Evolutionary conservation across 306 rosid genomes (phyloP).

Genomic region (Rosa multiflora): DNA sequence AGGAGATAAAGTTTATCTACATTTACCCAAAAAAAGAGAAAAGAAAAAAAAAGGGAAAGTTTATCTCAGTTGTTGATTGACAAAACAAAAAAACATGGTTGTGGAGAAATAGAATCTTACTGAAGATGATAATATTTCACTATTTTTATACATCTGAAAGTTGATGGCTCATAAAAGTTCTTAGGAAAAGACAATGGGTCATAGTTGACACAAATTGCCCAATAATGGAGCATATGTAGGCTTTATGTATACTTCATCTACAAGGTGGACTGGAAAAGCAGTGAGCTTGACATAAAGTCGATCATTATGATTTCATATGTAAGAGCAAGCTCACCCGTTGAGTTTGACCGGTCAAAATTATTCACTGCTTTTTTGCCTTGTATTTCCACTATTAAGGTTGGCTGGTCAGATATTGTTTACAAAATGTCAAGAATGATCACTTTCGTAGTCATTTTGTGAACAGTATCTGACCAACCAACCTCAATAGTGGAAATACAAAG

Average conservation of each 20-base stretch:
- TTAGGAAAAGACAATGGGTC: not conserved
- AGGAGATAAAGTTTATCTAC: not conserved
- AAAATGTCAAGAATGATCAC: too few species aligned
- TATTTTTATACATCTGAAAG: not conserved
- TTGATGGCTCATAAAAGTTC: not conserved
- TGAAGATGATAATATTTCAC: not conserved
- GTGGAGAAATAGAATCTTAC: not conserved
- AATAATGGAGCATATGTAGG: not conserved
- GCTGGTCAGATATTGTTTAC: too few species aligned
- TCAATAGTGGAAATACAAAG: too few species aligned
- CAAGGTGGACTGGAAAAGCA: not conserved
- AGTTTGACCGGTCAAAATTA: too few species aligned
- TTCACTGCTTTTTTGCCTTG: too few species aligned
- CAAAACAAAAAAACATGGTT: not conserved
- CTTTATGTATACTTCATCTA: not conserved
- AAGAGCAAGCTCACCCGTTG: too few species aligned
- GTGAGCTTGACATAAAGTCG: not conserved
- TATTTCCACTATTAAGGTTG: too few species aligned
- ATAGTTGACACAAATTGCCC: not conserved
- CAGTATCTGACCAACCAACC: too few species aligned
- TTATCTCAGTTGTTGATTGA: not conserved
- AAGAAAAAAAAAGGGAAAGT: not conserved
- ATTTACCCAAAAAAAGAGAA: not conserved
- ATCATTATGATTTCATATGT: not conserved
- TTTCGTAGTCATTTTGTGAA: too few species aligned